Evolutionary conservation across 2,329 filamentous ascomycete species (phyloP).

Genomic region (Ceratocystis lukuohia): DNA sequence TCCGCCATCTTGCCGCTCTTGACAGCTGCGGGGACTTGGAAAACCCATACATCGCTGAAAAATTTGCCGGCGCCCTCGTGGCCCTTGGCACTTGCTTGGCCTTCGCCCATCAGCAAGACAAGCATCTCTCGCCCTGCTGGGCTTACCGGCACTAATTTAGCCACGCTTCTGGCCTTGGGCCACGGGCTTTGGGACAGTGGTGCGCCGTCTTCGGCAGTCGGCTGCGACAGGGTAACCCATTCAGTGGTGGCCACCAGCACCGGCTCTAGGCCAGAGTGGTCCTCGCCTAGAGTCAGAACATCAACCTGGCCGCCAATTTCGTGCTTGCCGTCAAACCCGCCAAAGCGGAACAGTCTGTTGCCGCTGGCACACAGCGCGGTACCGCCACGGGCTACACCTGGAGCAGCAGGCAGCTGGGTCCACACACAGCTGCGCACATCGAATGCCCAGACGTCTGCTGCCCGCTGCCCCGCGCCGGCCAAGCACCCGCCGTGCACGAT

Average conservation of each 20-base stretch:
- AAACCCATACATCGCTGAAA: constrained; percentile 49
- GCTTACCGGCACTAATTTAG: constrained; percentile 41
- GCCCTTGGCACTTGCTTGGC: constrained; percentile 35
- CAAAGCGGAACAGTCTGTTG: constrained; percentile 61
- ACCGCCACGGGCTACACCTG: constrained; percentile 52
- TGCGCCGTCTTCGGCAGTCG: constrained; percentile 21
- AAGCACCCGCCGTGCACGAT: constrained; percentile 67
- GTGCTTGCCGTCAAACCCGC: constrained; percentile 58
- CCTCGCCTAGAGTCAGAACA: constrained; percentile 44
- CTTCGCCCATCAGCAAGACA: constrained; percentile 47
- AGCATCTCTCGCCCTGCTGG: constrained; percentile 50
- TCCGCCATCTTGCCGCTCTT: constrained; percentile 40
- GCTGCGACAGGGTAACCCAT: constrained; percentile 41
- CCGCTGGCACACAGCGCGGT: constrained; percentile 51
- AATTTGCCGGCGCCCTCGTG: constrained; percentile 41
- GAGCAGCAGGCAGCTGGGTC: constrained; percentile 54
- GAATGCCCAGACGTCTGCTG: constrained; percentile 65
- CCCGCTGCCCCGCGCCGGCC: constrained; percentile 41
- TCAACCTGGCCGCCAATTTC: constrained; percentile 64
- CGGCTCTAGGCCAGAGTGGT: constrained; percentile 36
- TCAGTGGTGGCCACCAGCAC: constrained; percentile 36
- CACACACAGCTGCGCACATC: constrained; percentile 50
- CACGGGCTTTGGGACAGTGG: constrained; percentile 4
- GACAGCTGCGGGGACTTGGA: constrained; percentile 40
- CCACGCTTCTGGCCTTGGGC: constrained; percentile 26